A percentile compares a stretch with the other conserved stretches of the same genome.
These are phyloP conservation scores for Gastrodia elata DNA, from an alignment of 106 monocot genomes.

Conservation along the genomic window DNA sequence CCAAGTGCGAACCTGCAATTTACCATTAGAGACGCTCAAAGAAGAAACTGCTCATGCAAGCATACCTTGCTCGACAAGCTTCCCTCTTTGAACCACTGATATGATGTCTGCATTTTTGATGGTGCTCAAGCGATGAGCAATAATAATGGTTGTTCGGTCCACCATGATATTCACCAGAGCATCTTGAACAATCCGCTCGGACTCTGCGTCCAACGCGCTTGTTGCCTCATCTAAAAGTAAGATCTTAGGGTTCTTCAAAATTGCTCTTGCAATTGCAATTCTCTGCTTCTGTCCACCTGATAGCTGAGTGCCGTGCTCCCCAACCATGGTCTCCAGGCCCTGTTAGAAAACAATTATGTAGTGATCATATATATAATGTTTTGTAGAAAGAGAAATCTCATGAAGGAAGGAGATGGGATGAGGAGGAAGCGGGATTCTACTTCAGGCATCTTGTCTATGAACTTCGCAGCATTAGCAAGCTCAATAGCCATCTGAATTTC, in stretches of 20 bases:
- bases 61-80: conserved; percentile 62
- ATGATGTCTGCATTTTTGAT: conserved; percentile 61
- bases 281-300: conserved; percentile 87
- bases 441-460: conserved; percentile 69
- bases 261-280: conserved; percentile 76
- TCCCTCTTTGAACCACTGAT: conserved; percentile 57
- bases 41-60: background rate
- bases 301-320: conserved; percentile 67
- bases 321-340: conserved; percentile 80
- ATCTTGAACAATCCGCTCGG: conserved; percentile 75
- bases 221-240: conserved; percentile 81
- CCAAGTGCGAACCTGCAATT: conserved; percentile 42
- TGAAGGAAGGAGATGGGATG: background rate
- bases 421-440: conserved; percentile 14
- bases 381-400: background rate
- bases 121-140: conserved; percentile 76
- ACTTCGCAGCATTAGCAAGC: conserved; percentile 79
- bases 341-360: conserved; percentile 11
- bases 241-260: conserved; percentile 75
- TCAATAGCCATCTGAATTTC: conserved; percentile 53
- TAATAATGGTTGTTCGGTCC: conserved; percentile 62
- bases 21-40: background rate
- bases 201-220: conserved; percentile 75
- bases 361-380: background rate
- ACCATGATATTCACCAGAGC: conserved; percentile 62